Evolutionary conservation across 2,329 filamentous ascomycete species (phyloP), one percentile per base, ranked within the genome.

Genomic region (Bimuria novae-zelandiae): DNA sequence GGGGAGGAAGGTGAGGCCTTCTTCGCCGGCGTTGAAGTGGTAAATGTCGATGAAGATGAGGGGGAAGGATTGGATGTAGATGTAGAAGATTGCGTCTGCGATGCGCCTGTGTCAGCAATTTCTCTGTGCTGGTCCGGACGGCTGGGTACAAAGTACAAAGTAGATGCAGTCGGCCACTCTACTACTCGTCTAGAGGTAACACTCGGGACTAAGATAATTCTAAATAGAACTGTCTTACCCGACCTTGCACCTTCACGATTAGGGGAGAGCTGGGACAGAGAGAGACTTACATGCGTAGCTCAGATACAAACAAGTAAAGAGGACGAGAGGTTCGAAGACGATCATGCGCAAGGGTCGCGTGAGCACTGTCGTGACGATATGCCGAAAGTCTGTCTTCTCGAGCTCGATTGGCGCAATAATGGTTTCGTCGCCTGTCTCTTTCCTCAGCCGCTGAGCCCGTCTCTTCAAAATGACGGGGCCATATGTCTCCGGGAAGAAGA

Each of bases 21-120:
- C 82, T 23, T 84, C 77, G 17, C 88, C 86, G 0, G 86, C 78
- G 2, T 80, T 83, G 55, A 91, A 83, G 25, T 77, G 75, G 69
- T 91, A 91, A 3, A 85, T 78, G 21, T 74, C 78, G 7, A 54
- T 76, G 70, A 90, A 92, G 57, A 91, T 88, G 54, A 65, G 84
- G 67, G 69, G 86, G 68, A 87, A 92, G 2, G 88, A 87, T 69
- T 90, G 85, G 62, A 93, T 90, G 66, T 85, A 90, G 74, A 92
- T 89, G 78, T 85, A 87, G 56, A 87, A 83, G 54, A 87, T 80
- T 3, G 78, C 82, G 21, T 72, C 68, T 72, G 12, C 4, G 27
- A n/a, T n/a, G n/a, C n/a, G n/a, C n/a, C n/a, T n/a, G n/a, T n/a
- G n/a, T n/a, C n/a, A n/a, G n/a, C n/a, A n/a, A n/a, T n/a, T n/a